Base-by-base conservation (phyloP, 345 rosid genomes). In the Populus nigra region DNA sequence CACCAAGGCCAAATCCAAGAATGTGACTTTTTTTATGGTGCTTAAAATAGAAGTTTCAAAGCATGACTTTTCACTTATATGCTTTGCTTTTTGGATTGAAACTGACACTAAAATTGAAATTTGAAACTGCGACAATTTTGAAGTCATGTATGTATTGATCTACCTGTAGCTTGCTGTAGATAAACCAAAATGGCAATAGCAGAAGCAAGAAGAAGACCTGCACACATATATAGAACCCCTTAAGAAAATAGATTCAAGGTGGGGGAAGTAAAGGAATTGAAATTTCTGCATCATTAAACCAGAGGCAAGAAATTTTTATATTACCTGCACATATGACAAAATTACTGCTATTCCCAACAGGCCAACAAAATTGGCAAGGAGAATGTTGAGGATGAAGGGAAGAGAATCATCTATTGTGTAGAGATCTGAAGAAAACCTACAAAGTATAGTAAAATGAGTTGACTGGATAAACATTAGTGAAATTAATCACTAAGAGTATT, bases 371-470 rank as follows among this genome's bases (percentile, higher is more conserved):
- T 91, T 90, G 77, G 99, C 99, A 35, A 95, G 88, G 72, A 95
- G 97, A 81, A 93, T 93, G 85, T 95, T 95, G 87, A 93, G 90
- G 41, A 95, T 90, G 77, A 95, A 95, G 25, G 99, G 99, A 68
- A 95, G 99, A 73, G 99, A 93, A 87, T 95, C 99, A 77, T 93
- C 98, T 71, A 95, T 93, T 41, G 96, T 91, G 81, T 91, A 95
- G 23, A 93, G 89, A 90, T 95, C 99, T 27, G 97, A 93, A 38
- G 98, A 95, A 69, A 95, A 86, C 86, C 97, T 95, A 85, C 77
- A 86, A 20, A 67, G 65, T 12, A 80, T 31, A 72, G 68, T 70
- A 79, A 69, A 27, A 41, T 18, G 45, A 65, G 43, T 61, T 29
- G 20, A 29, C 41, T 45, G 33, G 43, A 76, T 62, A 78, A 65